These are phyloP conservation scores for Oryza brachyantha DNA, from an alignment of 176 grass and related monocot species.

Conservation along the genomic window DNA sequence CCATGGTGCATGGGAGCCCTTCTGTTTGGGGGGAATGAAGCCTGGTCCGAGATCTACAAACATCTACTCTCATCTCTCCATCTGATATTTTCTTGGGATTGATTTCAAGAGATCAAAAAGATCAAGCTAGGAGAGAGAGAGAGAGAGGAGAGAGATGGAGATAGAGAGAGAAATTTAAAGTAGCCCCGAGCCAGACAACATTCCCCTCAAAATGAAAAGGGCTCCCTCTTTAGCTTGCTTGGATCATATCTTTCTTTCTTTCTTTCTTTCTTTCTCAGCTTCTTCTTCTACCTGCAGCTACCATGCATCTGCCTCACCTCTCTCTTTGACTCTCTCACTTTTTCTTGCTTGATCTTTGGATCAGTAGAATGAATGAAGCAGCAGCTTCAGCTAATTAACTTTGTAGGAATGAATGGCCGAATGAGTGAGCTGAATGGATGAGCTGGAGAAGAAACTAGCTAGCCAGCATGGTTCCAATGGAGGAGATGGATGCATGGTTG, in stretches of 20 bases:
- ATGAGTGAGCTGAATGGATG: too few species aligned
- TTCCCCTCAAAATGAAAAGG: conserved; percentile 62
- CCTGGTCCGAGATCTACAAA: conserved; percentile 81
- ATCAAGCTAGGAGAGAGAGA: neutral
- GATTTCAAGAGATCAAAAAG: neutral
- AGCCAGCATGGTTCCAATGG: neutral
- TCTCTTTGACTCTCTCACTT: neutral
- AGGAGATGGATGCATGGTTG: neutral
- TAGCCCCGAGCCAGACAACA: conserved; percentile 71
- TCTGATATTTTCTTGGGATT: neutral
- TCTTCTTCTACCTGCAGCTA: conserved; percentile 1
- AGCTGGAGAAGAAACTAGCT: too few species aligned
- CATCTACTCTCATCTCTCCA: neutral
- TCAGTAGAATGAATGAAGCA: neutral
- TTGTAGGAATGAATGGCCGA: too few species aligned
- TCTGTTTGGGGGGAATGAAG: conserved; percentile 85
- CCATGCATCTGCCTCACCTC: neutral
- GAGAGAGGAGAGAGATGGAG: neutral
- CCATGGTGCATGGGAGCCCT: conserved; percentile 33
- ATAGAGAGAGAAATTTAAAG: conserved; percentile 16
- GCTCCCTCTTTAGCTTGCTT: conserved; percentile 25
- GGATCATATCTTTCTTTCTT: conserved; percentile 6
- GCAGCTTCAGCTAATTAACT: neutral
- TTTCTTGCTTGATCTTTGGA: neutral
- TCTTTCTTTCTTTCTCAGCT: too few species aligned